Base-by-base conservation (phyloP, 1,284 basidiomycete genomes). In the Coriolopsis trogii region DNA sequence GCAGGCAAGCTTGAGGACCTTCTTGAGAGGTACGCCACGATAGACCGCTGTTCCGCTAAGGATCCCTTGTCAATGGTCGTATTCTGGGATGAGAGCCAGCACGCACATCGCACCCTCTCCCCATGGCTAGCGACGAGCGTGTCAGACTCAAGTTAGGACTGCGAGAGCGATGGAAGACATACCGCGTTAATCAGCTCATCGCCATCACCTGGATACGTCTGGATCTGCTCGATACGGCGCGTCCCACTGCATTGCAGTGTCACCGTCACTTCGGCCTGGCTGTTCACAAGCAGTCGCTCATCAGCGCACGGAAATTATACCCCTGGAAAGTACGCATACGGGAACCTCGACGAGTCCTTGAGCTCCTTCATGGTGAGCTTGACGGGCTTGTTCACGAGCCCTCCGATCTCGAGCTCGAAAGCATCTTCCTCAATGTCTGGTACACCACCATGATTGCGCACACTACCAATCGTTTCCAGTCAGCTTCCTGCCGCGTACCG, bases 211-310 rank as follows among this genome's bases (percentile, higher is more conserved):
- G 80, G 80, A 55, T 81, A 81, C 53, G 78, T 68, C 23, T 67
- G 62, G 41, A 81, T 81, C 59, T 82, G 80, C 50, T 81, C 79
- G 7, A 80, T 72, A 23, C 78, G 76, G 18, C 80, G 70, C 0
- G 78, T 81, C 15, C 80, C 79, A 42, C 76, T 79, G 63, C 80
- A 82, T 58, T 81, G 80, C 12, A 82, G 60, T 10, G 79, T 81
- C 23, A 81, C 74, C 0, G 79, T 80, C 4, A 81, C 70, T 58
- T 79, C 76, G 7, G 58, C 54, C 63, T 80, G 79, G 2, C 79
- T 80, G 46, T 31, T 28, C 18, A 23, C 23, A 21, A 21, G n/a
- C 21, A 33, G 25, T n/a, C 31, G n/a, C 28, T 10, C 24, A 29
- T 2, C 41, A n/a, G 18, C 31, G 37, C 30, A 25, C 15, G 33